These are phyloP conservation scores for Anisodus tanguticus DNA, from an alignment of 257 asterid species.

Conservation along the genomic window DNA sequence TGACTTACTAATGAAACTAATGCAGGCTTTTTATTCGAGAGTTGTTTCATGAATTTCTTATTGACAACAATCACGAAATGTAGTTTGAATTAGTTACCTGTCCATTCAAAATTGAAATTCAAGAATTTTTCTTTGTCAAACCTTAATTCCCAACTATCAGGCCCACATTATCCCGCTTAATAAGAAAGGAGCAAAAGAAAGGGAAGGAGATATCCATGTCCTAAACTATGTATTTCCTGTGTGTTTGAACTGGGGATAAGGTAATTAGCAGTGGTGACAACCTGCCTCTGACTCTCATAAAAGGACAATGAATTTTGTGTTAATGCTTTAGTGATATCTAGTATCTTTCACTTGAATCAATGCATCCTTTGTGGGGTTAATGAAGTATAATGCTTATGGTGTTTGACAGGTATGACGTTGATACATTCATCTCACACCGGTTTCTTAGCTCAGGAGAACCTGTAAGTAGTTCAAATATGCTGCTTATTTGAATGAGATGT, in stretches of 20 bases:
- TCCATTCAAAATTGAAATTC: neutral
- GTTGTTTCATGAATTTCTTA: neutral
- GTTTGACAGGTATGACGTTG: constrained; percentile 85
- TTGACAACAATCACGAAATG: neutral
- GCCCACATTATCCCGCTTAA: neutral
- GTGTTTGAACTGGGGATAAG: neutral
- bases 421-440: constrained; percentile 69
- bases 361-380: neutral
- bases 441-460: constrained; percentile 62
- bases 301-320: neutral
- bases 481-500: neutral
- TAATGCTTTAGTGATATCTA: constrained; percentile 11
- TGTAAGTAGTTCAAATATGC: constrained; percentile 59
- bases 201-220: neutral
- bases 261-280: neutral
- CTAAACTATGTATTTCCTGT: neutral
- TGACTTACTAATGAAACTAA: neutral
- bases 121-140: neutral
- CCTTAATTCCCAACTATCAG: constrained; percentile 2
- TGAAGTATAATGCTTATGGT: neutral
- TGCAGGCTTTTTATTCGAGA: neutral
- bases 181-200: constrained; percentile 13
- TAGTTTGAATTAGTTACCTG: neutral
- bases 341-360: constrained; percentile 19
- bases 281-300: neutral